phyloP scores from a whole-genome alignment of 768 basidiomycete genomes.

The Auriscalpium vulgare region DNA sequence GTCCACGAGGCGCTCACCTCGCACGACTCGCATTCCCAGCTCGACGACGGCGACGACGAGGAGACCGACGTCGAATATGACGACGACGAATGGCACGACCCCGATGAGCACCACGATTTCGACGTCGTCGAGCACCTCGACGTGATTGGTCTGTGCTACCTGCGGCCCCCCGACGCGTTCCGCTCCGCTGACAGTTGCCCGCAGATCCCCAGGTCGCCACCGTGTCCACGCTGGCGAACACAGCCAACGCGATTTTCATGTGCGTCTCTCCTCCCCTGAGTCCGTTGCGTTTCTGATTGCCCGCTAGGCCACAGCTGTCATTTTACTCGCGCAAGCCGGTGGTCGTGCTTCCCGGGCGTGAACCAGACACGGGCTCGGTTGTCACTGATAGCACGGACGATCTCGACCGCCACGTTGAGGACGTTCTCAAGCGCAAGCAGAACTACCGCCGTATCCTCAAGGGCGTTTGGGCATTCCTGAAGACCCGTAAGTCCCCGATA shows the following conservation, averaged over 20 bases:
- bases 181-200: neutral
- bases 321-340: constrained; percentile 67
- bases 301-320: constrained; percentile 52
- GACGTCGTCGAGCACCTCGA: constrained; percentile 81
- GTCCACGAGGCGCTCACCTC: neutral
- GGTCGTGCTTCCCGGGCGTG: constrained; percentile 39
- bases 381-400: constrained; percentile 32
- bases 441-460: constrained; percentile 49
- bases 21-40: neutral
- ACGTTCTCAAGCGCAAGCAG: constrained; percentile 57
- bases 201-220: constrained; percentile 69
- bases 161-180: too few relatives aligned
- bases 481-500: constrained; percentile 55
- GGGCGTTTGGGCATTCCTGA: constrained; percentile 78
- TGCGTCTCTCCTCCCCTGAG: constrained; percentile 18
- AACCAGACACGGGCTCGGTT: constrained; percentile 21
- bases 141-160: constrained; percentile 48
- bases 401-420: constrained; percentile 73
- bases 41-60: neutral
- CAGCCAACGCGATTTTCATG: constrained; percentile 75
- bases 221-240: constrained; percentile 68
- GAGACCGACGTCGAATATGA: constrained; percentile 6
- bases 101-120: constrained; percentile 50
- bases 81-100: too few relatives aligned
- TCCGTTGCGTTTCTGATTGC: neutral